Evolutionary conservation across 2,329 filamentous ascomycete species (phyloP).

Genomic region (Ramularia endophylla): DNA sequence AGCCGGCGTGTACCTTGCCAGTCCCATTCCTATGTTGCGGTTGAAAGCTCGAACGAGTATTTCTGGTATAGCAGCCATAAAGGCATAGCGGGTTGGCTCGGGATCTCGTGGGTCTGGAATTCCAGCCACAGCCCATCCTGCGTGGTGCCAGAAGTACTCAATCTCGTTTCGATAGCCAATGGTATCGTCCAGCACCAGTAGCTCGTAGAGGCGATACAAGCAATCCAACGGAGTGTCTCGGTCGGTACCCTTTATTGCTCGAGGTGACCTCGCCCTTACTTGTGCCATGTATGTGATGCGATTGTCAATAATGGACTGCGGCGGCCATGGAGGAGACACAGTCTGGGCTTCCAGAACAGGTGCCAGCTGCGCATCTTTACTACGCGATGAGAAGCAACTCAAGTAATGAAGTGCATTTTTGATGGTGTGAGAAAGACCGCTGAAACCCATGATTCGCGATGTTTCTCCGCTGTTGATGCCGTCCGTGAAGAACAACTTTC

Average conservation of each 20-base stretch:
- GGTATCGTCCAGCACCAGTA: slow-evolving; percentile 6
- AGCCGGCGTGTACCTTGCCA: slow-evolving; percentile 4
- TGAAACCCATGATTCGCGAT: too few relatives aligned
- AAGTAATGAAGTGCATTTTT: too few relatives aligned
- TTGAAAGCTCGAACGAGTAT: slow-evolving; percentile 9
- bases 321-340: slow-evolving; percentile 1
- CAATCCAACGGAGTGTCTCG: slow-evolving; percentile 1
- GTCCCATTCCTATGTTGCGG: slow-evolving; percentile 5
- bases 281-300: slow-evolving; percentile 5
- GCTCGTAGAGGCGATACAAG: slow-evolving; percentile 6
- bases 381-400: too few relatives aligned
- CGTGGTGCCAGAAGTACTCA: slow-evolving; percentile 7
- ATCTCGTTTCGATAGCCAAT: slow-evolving; percentile 8
- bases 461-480: too few relatives aligned
- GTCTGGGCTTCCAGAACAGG: neutral
- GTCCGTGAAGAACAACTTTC: too few relatives aligned
- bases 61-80: slow-evolving; percentile 4
- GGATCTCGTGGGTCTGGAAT: slow-evolving; percentile 5
- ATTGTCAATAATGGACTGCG: slow-evolving; percentile 4
- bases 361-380: neutral
- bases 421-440: too few relatives aligned
- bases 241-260: slow-evolving; percentile 1
- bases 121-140: slow-evolving; percentile 5
- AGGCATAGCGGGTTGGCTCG: slow-evolving; percentile 5
- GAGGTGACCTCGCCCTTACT: slow-evolving; percentile 1